Conservation (phyloP, 371 early-diverging fungal genomes). For the Mortierella sp. region DNA sequence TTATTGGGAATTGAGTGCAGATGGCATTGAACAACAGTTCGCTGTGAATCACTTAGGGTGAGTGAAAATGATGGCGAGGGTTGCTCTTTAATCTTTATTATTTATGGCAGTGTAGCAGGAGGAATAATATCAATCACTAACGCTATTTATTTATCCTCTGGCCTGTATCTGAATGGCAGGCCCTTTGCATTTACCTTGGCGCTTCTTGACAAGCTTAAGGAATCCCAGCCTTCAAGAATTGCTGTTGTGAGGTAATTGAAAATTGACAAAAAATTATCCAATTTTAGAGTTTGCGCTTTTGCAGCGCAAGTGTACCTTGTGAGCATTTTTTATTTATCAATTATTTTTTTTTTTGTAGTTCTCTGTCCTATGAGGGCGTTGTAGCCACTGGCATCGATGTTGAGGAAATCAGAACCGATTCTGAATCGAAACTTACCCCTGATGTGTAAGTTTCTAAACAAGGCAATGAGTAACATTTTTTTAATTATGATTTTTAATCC, state of each 20-base stretch:
- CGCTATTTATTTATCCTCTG: background rate
- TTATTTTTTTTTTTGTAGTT: background rate
- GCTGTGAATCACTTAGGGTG: conserved; percentile 28
- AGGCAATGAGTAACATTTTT: conserved; percentile 9
- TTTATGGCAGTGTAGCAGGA: background rate
- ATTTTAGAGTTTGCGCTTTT: no score
- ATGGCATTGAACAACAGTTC: conserved; percentile 71
- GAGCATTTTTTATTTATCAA: background rate
- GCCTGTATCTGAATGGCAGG: conserved; percentile 66
- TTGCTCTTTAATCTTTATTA: background rate
- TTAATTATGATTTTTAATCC: background rate
- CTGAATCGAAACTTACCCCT: background rate
- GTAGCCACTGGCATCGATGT: background rate
- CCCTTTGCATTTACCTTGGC: conserved; percentile 70
- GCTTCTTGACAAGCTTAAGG: conserved; percentile 68
- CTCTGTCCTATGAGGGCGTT: background rate
- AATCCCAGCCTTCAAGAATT: conserved; percentile 63
- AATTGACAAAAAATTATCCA: no score
- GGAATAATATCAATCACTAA: background rate
- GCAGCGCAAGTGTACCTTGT: no score
- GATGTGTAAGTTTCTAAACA: conserved; percentile 18
- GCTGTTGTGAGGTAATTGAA: conserved; percentile 9
- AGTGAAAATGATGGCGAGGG: background rate
- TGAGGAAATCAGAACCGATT: background rate
- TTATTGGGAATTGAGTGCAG: conserved; percentile 68